Conservation (phyloP, 768 basidiomycete genomes). For the Flagelloscypha sp. region DNA sequence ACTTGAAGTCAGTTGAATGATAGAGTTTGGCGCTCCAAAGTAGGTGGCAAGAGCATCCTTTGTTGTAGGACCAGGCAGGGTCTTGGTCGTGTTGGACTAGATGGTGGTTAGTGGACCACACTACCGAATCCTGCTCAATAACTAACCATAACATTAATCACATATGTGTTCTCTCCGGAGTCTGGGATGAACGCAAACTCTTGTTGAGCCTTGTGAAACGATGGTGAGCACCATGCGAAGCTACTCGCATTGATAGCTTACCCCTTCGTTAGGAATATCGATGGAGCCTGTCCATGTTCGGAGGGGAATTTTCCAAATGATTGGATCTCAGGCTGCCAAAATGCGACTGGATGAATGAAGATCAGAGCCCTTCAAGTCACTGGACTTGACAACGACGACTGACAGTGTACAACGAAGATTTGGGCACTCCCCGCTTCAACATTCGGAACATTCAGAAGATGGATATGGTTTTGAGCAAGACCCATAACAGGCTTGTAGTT, state of each 20-base stretch:
- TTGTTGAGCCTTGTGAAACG: slow-evolving; percentile 43
- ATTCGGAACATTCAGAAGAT: slow-evolving; percentile 69
- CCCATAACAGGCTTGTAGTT: slow-evolving; percentile 70
- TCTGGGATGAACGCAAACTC: slow-evolving; percentile 75
- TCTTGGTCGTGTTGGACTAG: slow-evolving; percentile 57
- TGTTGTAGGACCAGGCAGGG: slow-evolving; percentile 47
- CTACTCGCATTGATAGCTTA: slow-evolving; percentile 11
- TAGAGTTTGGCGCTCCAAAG: slow-evolving; percentile 49
- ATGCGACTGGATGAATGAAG: slow-evolving; percentile 43
- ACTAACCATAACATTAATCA: slow-evolving; percentile 59
- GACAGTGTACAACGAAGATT: slow-evolving; percentile 87
- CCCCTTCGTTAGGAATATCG: slow-evolving; percentile 55
- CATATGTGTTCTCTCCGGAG: slow-evolving; percentile 64
- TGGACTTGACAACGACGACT: slow-evolving; percentile 19
- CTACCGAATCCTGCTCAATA: no score
- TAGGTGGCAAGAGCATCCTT: slow-evolving; percentile 57
- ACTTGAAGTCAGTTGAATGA: slow-evolving; percentile 60
- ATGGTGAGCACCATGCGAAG: neutral
- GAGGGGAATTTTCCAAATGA: slow-evolving; percentile 62
- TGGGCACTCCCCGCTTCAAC: slow-evolving; percentile 59
- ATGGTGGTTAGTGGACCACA: neutral
- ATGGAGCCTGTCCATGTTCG: slow-evolving; percentile 57
- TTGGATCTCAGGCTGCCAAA: slow-evolving; percentile 68
- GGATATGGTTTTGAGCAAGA: slow-evolving; percentile 79
- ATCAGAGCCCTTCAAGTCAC: slow-evolving; percentile 1